phyloP scores from a whole-genome alignment of 2,329 filamentous ascomycete genomes.

The Ascocoryne sarcoides region DNA sequence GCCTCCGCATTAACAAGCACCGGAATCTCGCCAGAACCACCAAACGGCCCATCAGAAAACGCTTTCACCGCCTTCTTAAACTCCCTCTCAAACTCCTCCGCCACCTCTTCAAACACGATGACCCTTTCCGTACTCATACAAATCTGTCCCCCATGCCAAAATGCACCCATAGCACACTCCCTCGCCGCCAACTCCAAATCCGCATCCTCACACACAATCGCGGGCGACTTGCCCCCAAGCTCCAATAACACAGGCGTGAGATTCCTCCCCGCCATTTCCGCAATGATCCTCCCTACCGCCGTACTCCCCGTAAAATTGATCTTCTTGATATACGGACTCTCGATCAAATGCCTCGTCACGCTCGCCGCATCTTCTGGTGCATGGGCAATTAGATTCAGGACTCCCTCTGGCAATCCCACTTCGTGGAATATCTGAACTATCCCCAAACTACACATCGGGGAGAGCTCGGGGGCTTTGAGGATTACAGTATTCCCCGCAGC shows the following conservation, averaged over 20 bases:
- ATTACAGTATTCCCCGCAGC: slow-evolving; percentile 72
- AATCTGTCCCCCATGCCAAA: slow-evolving; percentile 68
- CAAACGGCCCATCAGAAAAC: slow-evolving; percentile 42
- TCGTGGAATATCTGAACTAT: slow-evolving; percentile 58
- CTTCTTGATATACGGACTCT: slow-evolving; percentile 30
- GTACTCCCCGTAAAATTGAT: slow-evolving; percentile 83
- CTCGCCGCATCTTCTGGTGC: slow-evolving; percentile 57
- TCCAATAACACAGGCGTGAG: slow-evolving; percentile 77
- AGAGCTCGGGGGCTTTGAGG: slow-evolving; percentile 62
- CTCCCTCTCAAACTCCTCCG: slow-evolving; percentile 34
- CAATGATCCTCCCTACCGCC: slow-evolving; percentile 63
- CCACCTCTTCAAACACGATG: slow-evolving; percentile 43
- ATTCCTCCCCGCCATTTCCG: slow-evolving; percentile 57
- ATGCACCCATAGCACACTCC: slow-evolving; percentile 60
- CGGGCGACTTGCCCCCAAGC: slow-evolving; percentile 72
- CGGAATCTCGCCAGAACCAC: slow-evolving; percentile 47
- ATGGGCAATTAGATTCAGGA: slow-evolving; percentile 61
- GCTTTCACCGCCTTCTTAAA: slow-evolving; percentile 30
- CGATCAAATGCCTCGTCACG: slow-evolving; percentile 30
- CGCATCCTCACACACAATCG: slow-evolving; percentile 73
- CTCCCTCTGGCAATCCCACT: slow-evolving; percentile 68
- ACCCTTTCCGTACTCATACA: slow-evolving; percentile 82
- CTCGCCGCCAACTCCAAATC: slow-evolving; percentile 62
- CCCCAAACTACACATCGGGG: slow-evolving; percentile 54
- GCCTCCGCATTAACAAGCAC: slow-evolving; percentile 62